Conservation (phyloP, 805 yeast genomes). For the Cyberlindnera subsufficiens region DNA sequence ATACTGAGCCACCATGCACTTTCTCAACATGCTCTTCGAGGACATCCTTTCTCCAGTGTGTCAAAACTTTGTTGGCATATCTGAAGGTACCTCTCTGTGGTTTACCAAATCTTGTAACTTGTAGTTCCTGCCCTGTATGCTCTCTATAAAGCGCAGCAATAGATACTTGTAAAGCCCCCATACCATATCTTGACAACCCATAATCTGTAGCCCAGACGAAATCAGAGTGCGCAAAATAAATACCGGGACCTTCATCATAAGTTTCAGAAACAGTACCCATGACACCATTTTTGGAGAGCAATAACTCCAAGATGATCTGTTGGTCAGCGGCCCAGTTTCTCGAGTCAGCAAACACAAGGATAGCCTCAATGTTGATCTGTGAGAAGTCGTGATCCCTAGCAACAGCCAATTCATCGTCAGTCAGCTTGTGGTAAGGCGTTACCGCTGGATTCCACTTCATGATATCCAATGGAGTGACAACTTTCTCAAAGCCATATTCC, state of each 20-base stretch:
- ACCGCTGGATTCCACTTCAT: slow-evolving; percentile 86
- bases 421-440: slow-evolving; percentile 73
- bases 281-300: slow-evolving; percentile 69
- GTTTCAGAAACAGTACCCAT: slow-evolving; percentile 78
- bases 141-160: slow-evolving; percentile 81
- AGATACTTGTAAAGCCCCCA: slow-evolving; percentile 91
- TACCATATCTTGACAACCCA: slow-evolving; percentile 77
- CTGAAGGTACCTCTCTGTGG: slow-evolving; percentile 85
- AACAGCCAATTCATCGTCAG: slow-evolving; percentile 60
- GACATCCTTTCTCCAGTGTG: slow-evolving; percentile 73
- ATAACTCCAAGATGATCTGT: slow-evolving; percentile 78
- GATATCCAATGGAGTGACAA: slow-evolving; percentile 75
- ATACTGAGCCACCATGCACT: slow-evolving; percentile 24
- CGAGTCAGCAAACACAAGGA: slow-evolving; percentile 85
- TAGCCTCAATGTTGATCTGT: slow-evolving; percentile 66
- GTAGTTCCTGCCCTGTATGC: slow-evolving; percentile 75
- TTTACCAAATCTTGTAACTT: slow-evolving; percentile 81
- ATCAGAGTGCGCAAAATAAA: slow-evolving; percentile 88
- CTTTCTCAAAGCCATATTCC: slow-evolving; percentile 78
- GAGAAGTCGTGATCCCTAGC: slow-evolving; percentile 58
- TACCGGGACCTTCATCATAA: slow-evolving; percentile 71
- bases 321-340: slow-evolving; percentile 93
- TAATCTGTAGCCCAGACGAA: slow-evolving; percentile 92
- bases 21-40: slow-evolving; percentile 68
- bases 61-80: slow-evolving; percentile 73